phyloP scores from a whole-genome alignment of 2,329 filamentous ascomycete genomes.

The Nigrospora sphaerica region DNA sequence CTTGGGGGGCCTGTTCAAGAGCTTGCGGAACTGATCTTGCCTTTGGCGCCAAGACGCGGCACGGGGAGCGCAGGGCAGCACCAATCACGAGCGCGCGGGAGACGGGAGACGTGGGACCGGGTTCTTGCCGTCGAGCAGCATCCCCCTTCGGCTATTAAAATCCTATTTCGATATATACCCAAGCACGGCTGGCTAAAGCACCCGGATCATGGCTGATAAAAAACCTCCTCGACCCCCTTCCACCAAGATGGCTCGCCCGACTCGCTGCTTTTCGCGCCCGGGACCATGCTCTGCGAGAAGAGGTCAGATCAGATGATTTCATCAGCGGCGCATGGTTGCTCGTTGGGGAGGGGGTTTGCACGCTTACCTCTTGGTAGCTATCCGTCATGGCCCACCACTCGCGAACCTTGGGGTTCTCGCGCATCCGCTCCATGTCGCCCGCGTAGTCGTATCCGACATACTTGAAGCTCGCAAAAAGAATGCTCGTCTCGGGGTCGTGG shows the following conservation, averaged over 20 bases:
- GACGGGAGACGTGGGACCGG: too few species aligned
- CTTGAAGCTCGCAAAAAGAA: slow-evolving; percentile 71
- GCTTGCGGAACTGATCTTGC: slow-evolving; percentile 15
- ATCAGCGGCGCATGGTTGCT: too few species aligned
- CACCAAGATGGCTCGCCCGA: slow-evolving; percentile 60
- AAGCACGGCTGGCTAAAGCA: too few species aligned
- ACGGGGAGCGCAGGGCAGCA: not conserved
- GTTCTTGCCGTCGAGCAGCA: too few species aligned
- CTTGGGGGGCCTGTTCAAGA: slow-evolving; percentile 22
- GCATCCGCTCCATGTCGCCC: slow-evolving; percentile 71
- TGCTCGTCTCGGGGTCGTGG: slow-evolving; percentile 54
- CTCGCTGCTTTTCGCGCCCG: slow-evolving; percentile 51
- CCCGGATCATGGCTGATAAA: slow-evolving; percentile 43
- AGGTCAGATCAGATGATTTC: not conserved
- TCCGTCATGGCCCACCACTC: slow-evolving; percentile 83
- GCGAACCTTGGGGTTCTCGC: slow-evolving; percentile 62
- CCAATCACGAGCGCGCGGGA: too few species aligned
- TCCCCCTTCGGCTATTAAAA: too few species aligned
- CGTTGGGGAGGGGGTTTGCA: not conserved
- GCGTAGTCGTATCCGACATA: slow-evolving; percentile 69
- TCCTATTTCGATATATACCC: too few species aligned
- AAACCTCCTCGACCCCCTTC: slow-evolving; percentile 63
- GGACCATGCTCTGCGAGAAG: slow-evolving; percentile 35
- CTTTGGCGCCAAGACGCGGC: not conserved
- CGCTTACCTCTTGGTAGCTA: slow-evolving; percentile 55